phyloP scores from a whole-genome alignment of 1,284 basidiomycete genomes.

The Boletus sp. region DNA sequence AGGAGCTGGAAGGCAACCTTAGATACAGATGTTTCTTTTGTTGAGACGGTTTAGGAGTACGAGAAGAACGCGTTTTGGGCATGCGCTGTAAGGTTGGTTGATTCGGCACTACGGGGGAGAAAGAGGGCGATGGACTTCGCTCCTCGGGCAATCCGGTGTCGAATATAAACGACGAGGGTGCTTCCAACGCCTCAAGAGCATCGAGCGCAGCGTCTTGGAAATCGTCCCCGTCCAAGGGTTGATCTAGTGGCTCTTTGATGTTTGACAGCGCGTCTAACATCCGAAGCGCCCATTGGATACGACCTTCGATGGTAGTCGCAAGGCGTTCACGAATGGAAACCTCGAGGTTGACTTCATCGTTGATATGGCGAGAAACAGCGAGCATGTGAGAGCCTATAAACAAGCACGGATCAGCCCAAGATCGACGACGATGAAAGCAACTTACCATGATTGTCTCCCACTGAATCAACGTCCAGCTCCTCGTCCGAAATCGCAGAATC shows the following conservation, averaged over 20 bases:
- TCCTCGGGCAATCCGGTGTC: constrained; percentile 34
- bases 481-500: constrained; percentile 12
- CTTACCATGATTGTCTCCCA: constrained; percentile 22
- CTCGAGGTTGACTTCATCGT: constrained; percentile 60
- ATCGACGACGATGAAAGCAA: not conserved
- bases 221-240: constrained; percentile 23
- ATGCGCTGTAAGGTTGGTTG: constrained; percentile 20
- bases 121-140: constrained; percentile 21
- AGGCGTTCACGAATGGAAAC: constrained; percentile 57
- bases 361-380: constrained; percentile 22
- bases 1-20: constrained; percentile 33
- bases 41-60: constrained; percentile 32
- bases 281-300: constrained; percentile 62
- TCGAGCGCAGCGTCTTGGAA: constrained; percentile 54
- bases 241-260: constrained; percentile 15
- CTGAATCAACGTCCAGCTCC: constrained; percentile 10
- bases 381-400: constrained; percentile 17
- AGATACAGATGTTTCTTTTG: constrained; percentile 46
- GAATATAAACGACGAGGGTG: constrained; percentile 48
- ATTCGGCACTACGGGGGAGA: constrained; percentile 17
- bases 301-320: constrained; percentile 51
- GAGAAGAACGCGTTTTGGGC: constrained; percentile 36
- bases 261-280: constrained; percentile 49
- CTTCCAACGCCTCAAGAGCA: constrained; percentile 52
- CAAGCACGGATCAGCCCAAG: not conserved